These are phyloP conservation scores for Ceratocystis alfenasii DNA, from an alignment of 2,329 filamentous ascomycete species.

Conservation along the genomic window DNA sequence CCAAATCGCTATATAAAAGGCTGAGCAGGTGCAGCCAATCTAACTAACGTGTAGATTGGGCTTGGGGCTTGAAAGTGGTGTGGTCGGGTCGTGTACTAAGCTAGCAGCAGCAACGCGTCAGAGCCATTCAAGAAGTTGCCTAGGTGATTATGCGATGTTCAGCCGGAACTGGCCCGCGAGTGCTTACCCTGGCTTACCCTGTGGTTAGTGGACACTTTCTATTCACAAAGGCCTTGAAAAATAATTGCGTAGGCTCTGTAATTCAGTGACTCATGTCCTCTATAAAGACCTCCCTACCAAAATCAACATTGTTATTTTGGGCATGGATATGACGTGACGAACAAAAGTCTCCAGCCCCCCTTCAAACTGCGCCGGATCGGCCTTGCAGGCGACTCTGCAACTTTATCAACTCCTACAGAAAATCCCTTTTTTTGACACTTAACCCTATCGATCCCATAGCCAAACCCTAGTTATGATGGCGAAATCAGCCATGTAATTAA, in stretches of 20 bases:
- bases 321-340: too few species aligned
- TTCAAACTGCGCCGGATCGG: too few species aligned
- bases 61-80: not conserved
- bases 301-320: too few species aligned
- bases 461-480: not conserved
- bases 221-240: not conserved
- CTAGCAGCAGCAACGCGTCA: not conserved
- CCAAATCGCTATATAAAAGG: too few species aligned
- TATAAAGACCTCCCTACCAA: too few species aligned
- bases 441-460: not conserved
- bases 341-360: too few species aligned
- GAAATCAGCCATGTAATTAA: not conserved
- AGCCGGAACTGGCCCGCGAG: not conserved
- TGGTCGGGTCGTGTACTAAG: not conserved
- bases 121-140: not conserved
- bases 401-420: too few species aligned
- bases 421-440: not conserved
- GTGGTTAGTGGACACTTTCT: not conserved
- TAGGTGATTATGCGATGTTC: conserved; percentile 1
- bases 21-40: too few species aligned
- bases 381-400: too few species aligned
- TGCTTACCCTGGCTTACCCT: not conserved
- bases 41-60: not conserved
- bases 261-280: too few species aligned
- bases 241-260: too few species aligned